Evolutionary conservation across 78 protist genomes (phyloP), one percentile per base, ranked within the genome.

Genomic region (Dictyostelium intermedium): DNA sequence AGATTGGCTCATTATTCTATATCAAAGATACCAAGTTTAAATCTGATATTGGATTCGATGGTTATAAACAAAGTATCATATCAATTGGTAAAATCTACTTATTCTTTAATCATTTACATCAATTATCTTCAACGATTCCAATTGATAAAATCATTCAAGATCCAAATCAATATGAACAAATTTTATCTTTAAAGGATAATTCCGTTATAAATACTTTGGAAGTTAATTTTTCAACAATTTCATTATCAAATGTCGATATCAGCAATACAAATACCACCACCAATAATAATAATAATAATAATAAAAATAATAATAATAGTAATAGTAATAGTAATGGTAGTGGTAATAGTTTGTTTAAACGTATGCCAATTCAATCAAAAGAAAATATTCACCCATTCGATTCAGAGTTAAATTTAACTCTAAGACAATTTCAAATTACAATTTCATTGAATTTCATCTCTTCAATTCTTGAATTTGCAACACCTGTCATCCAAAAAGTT

Each of bases 81-180:
- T 56, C 60, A 23, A 39, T 87, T 78, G 93, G 93, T 27, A 87
- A 87, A 39, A 30, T 87, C 1, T 53, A 87, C 39, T 25, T 87
- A 61, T 43, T 78, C 37, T 39, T n/a, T 79, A 39, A 79, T 34
- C 56, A 77, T 34, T 5, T 16, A 18, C 32, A 77, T 34, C 60
- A 77, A 34, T 47, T 35, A n/a, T 77, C 63, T 23, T n/a, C 61
- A 20, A 39, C 0, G 3, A 25, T 41, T 41, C n/a, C 50, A 16
- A 77, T 41, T 23, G 61, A 77, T n/a, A 16, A 6, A 25, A 77
- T 77, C 2, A 41, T 77, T 41, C n/a, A 77, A 18, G 63, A 77
- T n/a, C 82, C 82, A 77, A 77, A 37, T 39, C 23, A 39, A 10
- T 77, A 79, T 27, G 72, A 79, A 30, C 61, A 47, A 25, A 47